phyloP scores from a whole-genome alignment of 177 flowering plant species.

The Vitis hybrid region DNA sequence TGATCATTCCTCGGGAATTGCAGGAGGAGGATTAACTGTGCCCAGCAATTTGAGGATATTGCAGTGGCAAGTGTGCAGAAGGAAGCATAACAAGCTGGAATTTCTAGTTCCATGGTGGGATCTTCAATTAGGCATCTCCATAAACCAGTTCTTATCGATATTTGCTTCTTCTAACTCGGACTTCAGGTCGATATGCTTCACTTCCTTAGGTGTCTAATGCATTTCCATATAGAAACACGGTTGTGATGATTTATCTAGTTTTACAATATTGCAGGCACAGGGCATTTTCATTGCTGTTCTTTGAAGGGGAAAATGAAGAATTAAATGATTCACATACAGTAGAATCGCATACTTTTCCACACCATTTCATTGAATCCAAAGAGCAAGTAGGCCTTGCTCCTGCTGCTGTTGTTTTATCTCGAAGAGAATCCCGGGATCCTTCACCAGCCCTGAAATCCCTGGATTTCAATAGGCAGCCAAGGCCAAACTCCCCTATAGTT shows the following conservation, averaged over 20 bases:
- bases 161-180: conserved; percentile 85
- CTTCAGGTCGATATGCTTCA: conserved; percentile 61
- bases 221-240: not conserved
- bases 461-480: conserved; percentile 53
- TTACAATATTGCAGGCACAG: conserved; percentile 56
- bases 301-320: conserved; percentile 78
- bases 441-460: conserved; percentile 51
- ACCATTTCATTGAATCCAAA: conserved; percentile 59
- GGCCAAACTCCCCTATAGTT: conserved; percentile 52
- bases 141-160: conserved; percentile 87
- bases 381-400: conserved; percentile 80
- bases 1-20: conserved; percentile 8
- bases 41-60: conserved; percentile 84
- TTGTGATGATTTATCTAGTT: not conserved
- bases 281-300: conserved; percentile 77
- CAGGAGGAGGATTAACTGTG: conserved; percentile 93
- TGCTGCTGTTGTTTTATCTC: conserved; percentile 71
- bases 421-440: conserved; percentile 49
- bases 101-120: conserved; percentile 99
- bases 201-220: not conserved
- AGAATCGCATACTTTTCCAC: conserved; percentile 77
- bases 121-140: conserved; percentile 84
- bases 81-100: conserved; percentile 74
- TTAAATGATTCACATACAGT: conserved; percentile 64
- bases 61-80: conserved; percentile 84